Evolutionary conservation across 495 filamentous ascomycete species (phyloP).

Genomic region (Penicillium crystallinum): DNA sequence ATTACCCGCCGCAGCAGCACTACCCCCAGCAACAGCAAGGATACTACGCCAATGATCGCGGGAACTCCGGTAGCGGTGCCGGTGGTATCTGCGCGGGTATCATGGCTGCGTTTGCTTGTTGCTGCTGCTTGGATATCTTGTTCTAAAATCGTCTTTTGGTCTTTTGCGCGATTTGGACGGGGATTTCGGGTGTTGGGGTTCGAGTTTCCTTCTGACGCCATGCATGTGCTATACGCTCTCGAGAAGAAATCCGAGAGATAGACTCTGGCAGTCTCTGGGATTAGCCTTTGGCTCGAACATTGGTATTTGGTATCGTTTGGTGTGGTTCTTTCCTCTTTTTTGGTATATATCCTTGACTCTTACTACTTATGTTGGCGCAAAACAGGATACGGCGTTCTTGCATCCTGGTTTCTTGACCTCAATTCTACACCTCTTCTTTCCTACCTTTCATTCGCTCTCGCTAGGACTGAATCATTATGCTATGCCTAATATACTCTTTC

Average conservation of each 20-base stretch:
- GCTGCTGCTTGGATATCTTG: constrained; percentile 52
- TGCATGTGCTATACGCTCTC: background rate
- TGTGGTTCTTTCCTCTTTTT: background rate
- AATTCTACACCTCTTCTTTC: background rate
- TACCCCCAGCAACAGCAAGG: constrained; percentile 40
- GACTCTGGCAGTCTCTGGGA: background rate
- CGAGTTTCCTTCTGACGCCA: background rate
- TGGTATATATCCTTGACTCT: constrained; percentile 14
- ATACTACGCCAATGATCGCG: constrained; percentile 34
- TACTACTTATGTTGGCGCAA: constrained; percentile 13
- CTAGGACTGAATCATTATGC: background rate
- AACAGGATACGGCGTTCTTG: constrained; percentile 12
- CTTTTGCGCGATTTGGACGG: background rate
- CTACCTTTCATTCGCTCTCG: background rate
- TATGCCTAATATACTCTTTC: background rate
- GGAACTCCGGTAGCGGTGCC: constrained; percentile 19
- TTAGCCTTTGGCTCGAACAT: background rate
- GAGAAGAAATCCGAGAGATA: background rate
- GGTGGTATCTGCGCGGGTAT: constrained; percentile 46
- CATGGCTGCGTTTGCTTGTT: constrained; percentile 46
- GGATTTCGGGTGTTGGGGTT: background rate
- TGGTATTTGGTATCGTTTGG: background rate
- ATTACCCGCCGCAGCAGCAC: constrained; percentile 39
- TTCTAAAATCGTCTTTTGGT: constrained; percentile 25
- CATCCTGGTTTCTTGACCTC: background rate